phyloP scores from a whole-genome alignment of 2,329 filamentous ascomycete species.

The Botryosphaeria dothidea region DNA sequence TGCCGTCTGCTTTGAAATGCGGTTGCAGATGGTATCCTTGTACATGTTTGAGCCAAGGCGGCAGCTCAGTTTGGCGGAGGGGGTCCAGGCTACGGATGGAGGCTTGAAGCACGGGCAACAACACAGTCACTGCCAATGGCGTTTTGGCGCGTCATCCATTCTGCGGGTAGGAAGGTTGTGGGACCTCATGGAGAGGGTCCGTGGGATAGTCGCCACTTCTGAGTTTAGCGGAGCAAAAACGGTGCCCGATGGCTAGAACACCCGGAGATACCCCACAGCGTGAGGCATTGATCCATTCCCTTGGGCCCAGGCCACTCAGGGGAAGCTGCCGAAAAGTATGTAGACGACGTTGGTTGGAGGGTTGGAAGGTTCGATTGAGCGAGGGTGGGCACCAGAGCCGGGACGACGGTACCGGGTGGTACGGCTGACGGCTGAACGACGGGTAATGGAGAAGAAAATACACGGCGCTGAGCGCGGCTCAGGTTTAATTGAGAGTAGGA shows the following conservation, averaged over 20 bases:
- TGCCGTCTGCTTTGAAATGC: neutral
- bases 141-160: neutral
- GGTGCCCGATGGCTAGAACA: no score
- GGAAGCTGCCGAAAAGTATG: no score
- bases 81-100: neutral
- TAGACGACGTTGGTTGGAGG: neutral
- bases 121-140: neutral
- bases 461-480: neutral
- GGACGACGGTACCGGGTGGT: neutral
- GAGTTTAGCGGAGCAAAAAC: neutral
- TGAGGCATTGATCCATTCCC: neutral
- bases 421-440: neutral
- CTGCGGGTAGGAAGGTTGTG: neutral
- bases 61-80: neutral
- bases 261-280: no score
- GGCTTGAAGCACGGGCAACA: neutral
- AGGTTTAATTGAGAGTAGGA: neutral
- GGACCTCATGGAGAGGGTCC: neutral
- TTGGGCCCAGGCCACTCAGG: no score
- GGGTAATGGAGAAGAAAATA: neutral
- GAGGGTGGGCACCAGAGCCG: neutral
- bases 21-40: constrained; percentile 5
- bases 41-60: neutral
- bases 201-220: neutral
- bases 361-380: neutral